A percentile compares a stretch with the other conserved stretches of the same genome.
phyloP scores from a whole-genome alignment of 768 basidiomycete species.

The Tulasnella sp. region DNA sequence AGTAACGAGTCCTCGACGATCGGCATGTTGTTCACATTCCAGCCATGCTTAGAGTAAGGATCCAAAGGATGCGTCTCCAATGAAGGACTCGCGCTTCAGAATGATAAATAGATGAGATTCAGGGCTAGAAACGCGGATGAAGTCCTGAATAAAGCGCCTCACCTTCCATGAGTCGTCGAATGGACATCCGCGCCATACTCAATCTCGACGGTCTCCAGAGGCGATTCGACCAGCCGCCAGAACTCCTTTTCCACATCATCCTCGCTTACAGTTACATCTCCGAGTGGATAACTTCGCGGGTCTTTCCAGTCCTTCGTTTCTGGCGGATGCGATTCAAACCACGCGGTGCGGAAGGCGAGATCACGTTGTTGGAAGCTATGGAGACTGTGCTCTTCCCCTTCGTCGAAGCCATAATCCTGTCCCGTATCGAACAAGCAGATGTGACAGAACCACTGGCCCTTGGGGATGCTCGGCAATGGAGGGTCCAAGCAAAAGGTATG shows the following conservation, averaged over 20 bases:
- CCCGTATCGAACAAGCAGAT: slow-evolving; percentile 84
- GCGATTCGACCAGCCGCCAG: slow-evolving; percentile 89
- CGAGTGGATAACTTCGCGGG: slow-evolving; percentile 43
- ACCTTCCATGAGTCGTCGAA: slow-evolving; percentile 96
- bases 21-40: slow-evolving; percentile 97
- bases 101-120: no score
- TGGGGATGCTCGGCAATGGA: slow-evolving; percentile 72
- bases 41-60: slow-evolving; percentile 77
- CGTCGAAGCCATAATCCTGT: slow-evolving; percentile 95
- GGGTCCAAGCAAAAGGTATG: slow-evolving; percentile 97
- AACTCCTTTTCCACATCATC: slow-evolving; percentile 90
- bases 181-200: slow-evolving; percentile 99
- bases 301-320: slow-evolving; percentile 29
- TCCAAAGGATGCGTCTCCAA: slow-evolving; percentile 87
- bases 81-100: slow-evolving; percentile 79
- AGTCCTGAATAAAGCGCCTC: slow-evolving; percentile 22
- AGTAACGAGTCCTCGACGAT: slow-evolving; percentile 86
- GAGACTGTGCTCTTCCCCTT: slow-evolving; percentile 90
- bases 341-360: slow-evolving; percentile 73
- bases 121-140: no score
- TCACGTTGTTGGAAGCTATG: slow-evolving; percentile 88
- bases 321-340: slow-evolving; percentile 76
- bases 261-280: slow-evolving; percentile 54
- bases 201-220: slow-evolving; percentile 85
- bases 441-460: slow-evolving; percentile 93